Percentiles rank a stretch among this genome's conserved stretches.
Conservation (phyloP, 768 basidiomycete species). For the Sistotremastrum suecicum region DNA sequence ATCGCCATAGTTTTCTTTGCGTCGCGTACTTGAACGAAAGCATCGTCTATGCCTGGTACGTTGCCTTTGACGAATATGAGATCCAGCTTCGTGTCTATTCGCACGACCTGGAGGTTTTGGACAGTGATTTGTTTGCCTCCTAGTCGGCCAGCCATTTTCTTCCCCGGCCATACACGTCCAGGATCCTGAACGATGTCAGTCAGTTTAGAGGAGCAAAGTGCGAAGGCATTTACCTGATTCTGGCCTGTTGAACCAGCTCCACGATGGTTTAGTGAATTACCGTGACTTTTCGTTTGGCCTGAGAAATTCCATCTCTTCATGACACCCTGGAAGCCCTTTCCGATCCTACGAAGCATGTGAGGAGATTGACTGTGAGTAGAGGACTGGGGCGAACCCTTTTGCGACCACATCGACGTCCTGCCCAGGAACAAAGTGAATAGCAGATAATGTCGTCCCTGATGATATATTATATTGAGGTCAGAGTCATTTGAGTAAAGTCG, state of each 20-base stretch:
- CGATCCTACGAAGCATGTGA: slow-evolving; percentile 42
- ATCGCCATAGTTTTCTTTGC: slow-evolving; percentile 75
- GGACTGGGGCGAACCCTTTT: slow-evolving; percentile 50
- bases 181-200: slow-evolving; percentile 51
- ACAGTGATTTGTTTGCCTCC: slow-evolving; percentile 70
- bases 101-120: slow-evolving; percentile 81
- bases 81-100: slow-evolving; percentile 76
- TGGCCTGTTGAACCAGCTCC: slow-evolving; percentile 87
- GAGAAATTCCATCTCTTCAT: slow-evolving; percentile 97
- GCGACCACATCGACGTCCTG: slow-evolving; percentile 89
- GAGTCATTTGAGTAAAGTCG: background rate
- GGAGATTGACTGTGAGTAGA: background rate
- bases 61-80: slow-evolving; percentile 86
- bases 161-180: slow-evolving; percentile 90
- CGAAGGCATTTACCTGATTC: slow-evolving; percentile 52
- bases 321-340: slow-evolving; percentile 91
- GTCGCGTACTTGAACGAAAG: slow-evolving; percentile 74
- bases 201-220: slow-evolving; percentile 3
- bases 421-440: slow-evolving; percentile 92
- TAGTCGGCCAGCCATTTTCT: slow-evolving; percentile 95
- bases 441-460: slow-evolving; percentile 76
- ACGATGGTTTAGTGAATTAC: slow-evolving; percentile 91
- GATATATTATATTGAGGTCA: background rate
- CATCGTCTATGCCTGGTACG: slow-evolving; percentile 81
- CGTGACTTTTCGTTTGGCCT: slow-evolving; percentile 86